A percentile compares a stretch with the other conserved stretches of the same genome.
Conservation (phyloP, 2,329 filamentous ascomycete genomes). For the Diplodia scrobiculata region DNA sequence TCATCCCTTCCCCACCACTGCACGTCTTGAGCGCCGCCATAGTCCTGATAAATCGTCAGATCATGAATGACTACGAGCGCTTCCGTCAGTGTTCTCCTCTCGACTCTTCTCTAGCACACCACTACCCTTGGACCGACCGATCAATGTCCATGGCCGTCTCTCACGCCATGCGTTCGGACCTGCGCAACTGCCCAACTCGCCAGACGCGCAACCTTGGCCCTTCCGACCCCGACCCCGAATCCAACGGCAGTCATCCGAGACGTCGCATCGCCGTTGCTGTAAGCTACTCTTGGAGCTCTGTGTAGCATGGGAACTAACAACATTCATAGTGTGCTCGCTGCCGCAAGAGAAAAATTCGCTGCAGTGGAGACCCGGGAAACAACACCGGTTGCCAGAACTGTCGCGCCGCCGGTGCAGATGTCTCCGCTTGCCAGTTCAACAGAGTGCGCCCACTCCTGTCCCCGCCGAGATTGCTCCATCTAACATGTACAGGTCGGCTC, state of each 20-base stretch:
- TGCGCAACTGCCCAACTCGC: constrained; percentile 21
- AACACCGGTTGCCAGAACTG: constrained; percentile 83
- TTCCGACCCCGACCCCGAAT: constrained; percentile 38
- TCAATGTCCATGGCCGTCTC: constrained; percentile 19
- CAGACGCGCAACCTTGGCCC: constrained; percentile 16
- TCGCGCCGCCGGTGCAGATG: constrained; percentile 68
- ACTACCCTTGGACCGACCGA: constrained; percentile 25
- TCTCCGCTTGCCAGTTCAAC: constrained; percentile 70
- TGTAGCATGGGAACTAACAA: background rate
- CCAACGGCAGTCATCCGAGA: constrained; percentile 46
- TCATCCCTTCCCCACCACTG: constrained; percentile 5
- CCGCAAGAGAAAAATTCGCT: constrained; percentile 91
- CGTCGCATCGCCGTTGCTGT: constrained; percentile 54
- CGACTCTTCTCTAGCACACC: constrained; percentile 10
- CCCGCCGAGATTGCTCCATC: background rate
- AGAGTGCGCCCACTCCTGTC: constrained; percentile 57
- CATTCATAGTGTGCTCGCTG: constrained; percentile 75
- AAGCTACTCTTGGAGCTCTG: constrained; percentile 31
- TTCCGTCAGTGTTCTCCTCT: constrained; percentile 27
- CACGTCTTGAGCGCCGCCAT: background rate
- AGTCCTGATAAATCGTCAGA: constrained; percentile 24
- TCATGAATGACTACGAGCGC: constrained; percentile 28
- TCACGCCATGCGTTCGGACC: constrained; percentile 22
- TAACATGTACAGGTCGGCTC: constrained; percentile 26
- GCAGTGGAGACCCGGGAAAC: constrained; percentile 79